Base-by-base conservation (phyloP, 306 rosid genomes). In the Canavalia ensiformis region DNA sequence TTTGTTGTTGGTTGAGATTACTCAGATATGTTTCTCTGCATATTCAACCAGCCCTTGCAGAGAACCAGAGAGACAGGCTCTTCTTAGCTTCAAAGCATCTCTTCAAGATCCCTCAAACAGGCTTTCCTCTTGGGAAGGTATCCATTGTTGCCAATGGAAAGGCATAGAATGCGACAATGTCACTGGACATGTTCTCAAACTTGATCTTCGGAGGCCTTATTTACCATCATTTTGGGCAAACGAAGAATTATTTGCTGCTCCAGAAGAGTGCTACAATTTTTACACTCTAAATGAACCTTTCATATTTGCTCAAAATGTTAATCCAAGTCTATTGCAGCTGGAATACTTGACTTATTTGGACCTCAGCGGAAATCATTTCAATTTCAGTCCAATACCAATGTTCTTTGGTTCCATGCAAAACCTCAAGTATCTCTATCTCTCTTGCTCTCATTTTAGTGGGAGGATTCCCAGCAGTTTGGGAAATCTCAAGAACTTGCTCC, bases 101-200 rank as follows among this genome's bases (percentile, higher is more conserved):
- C 2, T 79, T 4, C 0, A 1, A 2, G 76, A 79, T 11, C 50
- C 84, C n/a, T 5, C 30, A 3, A 74, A 47, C 46, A 62, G 2
- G 13, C 81, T 84, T 63, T 56, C 86, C 12, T 64, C 81, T 1
- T 70, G 87, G 81, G 7, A 69, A 33, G 68, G 76, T 1, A 63
- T 12, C 1, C 9, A 78, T 3, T 78, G 81, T 9, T 84, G 87
- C 18, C 76, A 59, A n/a, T 84, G 87, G 87, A 8, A 57, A 10
- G 84, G 87, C 0, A 51, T 84, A 5, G 41, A 8, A 0, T 84
- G 87, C 4, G 63, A 75, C 64, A 60, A 65, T 29, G 11, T 51
- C 8, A 75, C 82, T 3, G 70, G 75, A 37, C 41, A 37, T 37
- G 41, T 37, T 37, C 3, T 49, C n/a, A 49, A 49, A 49, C 54